Evolutionary conservation across 805 yeast genomes (phyloP), one percentile per base, ranked within the genome.

Genomic region (Saccharomyces paradoxus): DNA sequence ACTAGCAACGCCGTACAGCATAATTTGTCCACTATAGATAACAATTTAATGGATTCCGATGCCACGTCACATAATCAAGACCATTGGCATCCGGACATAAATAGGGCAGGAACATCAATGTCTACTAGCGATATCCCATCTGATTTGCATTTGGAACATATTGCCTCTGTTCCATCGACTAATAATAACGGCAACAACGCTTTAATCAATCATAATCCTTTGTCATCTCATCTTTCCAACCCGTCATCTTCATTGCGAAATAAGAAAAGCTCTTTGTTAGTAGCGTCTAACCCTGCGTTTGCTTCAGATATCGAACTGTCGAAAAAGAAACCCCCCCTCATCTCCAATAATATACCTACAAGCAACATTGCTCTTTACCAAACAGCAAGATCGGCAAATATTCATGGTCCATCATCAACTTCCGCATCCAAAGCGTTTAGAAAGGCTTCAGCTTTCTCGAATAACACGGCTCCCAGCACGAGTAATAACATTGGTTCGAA

Each of bases 231-330:
- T 62, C 58, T 51, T 55, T 64, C 26, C 57, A 69, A 1, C 63
- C 73, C 1, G 12, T 17, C 44, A 37, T 37, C 44, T 17, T 37
- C 44, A 4, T 48, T 72, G 41, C 65, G 71, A 53, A 72, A 68
- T 54, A 73, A 71, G 53, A 72, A 71, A 55, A 70, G 74, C 52
- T 62, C 74, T 0, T 47, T 73, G 28, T 65, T 73, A 41, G 57
- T 65, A 9, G 70, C 58, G 32, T 59, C 62, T 21, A 46, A 46
- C 13, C 44, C 44, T 37, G 44, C 22, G 24, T 37, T 37, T 37
- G 22, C 44, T 17, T 37, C 44, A 37, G 44, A 37, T 17, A 17
- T 37, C 12, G 44, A 37, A 37, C 44, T 37, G 4, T 37, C 44
- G 44, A 37, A 37, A 10, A 37, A 37, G 24, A 37, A 37, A 22